These are phyloP conservation scores for Aureobasidium musti DNA, from an alignment of 2,329 filamentous ascomycete genomes.

Conservation along the genomic window DNA sequence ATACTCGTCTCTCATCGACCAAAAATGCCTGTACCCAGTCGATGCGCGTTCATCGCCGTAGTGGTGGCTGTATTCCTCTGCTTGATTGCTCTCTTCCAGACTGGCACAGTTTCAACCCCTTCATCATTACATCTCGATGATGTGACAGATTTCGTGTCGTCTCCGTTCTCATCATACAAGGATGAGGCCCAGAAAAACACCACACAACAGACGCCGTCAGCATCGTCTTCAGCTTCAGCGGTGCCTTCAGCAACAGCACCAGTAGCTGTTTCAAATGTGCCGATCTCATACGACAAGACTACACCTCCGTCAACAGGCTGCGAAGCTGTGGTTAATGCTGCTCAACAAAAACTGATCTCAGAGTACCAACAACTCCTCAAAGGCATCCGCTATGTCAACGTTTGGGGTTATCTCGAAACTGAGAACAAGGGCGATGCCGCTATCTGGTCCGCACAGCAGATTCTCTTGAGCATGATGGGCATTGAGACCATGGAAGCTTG, in stretches of 20 bases:
- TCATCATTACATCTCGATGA: slow-evolving; percentile 21
- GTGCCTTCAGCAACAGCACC: background rate
- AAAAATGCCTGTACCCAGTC: slow-evolving; percentile 17
- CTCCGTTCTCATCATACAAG: slow-evolving; percentile 16
- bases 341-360: slow-evolving; percentile 15
- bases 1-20: background rate
- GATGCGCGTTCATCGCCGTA: slow-evolving; percentile 11
- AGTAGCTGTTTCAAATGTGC: background rate
- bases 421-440: slow-evolving; percentile 28
- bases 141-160: slow-evolving; percentile 5
- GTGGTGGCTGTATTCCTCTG: slow-evolving; percentile 1
- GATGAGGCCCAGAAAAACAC: background rate
- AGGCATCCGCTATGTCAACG: slow-evolving; percentile 27
- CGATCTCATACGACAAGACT: slow-evolving; percentile 20
- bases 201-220: background rate
- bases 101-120: slow-evolving; percentile 17
- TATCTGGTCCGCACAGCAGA: slow-evolving; percentile 26
- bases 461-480: slow-evolving; percentile 24
- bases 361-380: slow-evolving; percentile 22
- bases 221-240: background rate
- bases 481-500: slow-evolving; percentile 26
- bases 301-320: slow-evolving; percentile 23
- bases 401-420: slow-evolving; percentile 26
- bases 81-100: slow-evolving; percentile 17
- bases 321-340: slow-evolving; percentile 13